A percentile compares a stretch with the other conserved stretches of the same genome.
Evolutionary conservation across 176 grass and related monocot species (phyloP).

Genomic region (Leersia perrieri): DNA sequence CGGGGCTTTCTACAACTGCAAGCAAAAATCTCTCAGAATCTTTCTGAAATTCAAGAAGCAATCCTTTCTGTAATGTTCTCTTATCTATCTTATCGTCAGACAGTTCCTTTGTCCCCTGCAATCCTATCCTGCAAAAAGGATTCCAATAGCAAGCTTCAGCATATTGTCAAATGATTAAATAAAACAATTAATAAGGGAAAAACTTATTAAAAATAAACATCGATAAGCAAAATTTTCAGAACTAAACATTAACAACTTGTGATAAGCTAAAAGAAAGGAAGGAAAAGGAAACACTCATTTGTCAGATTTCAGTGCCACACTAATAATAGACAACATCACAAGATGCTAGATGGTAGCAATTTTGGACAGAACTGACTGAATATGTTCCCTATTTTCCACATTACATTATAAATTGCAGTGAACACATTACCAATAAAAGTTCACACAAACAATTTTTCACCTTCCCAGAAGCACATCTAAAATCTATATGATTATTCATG

Average conservation of each 20-base stretch:
- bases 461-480: neutral
- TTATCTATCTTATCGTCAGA: constrained; percentile 60
- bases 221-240: neutral
- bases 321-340: neutral
- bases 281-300: neutral
- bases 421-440: neutral
- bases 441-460: neutral
- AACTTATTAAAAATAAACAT: neutral
- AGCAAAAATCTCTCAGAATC: constrained; percentile 80
- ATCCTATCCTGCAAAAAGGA: constrained; percentile 57
- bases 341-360: neutral
- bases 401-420: neutral
- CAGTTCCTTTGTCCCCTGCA: constrained; percentile 64
- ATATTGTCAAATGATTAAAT: neutral
- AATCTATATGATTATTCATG: neutral
- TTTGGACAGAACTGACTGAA: neutral
- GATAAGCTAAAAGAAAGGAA: neutral
- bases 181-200: neutral
- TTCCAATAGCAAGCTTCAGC: constrained; percentile 17
- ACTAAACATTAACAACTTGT: neutral
- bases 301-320: neutral
- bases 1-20: constrained; percentile 72
- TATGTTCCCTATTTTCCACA: neutral
- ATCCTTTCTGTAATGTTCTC: constrained; percentile 69
- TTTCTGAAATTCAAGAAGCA: constrained; percentile 89